Evolutionary conservation across 768 basidiomycete genomes (phyloP).

Genomic region (Macrolepiota albuminosa): DNA sequence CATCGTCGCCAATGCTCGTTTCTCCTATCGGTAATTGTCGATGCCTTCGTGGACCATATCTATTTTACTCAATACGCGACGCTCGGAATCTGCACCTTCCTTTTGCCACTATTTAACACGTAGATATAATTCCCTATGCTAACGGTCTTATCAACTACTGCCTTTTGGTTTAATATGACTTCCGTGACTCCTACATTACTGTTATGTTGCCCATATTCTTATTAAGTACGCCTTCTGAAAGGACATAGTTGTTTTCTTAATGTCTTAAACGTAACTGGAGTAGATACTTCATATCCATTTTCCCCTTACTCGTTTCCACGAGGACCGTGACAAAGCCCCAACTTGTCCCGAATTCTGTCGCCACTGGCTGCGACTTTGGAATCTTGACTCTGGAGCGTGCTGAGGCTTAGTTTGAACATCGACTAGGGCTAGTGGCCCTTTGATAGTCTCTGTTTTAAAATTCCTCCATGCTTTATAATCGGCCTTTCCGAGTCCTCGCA

Average conservation of each 20-base stretch:
- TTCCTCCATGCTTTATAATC: conserved; percentile 14
- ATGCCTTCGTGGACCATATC: not conserved
- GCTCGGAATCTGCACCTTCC: not conserved
- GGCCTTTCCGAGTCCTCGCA: conserved; percentile 8
- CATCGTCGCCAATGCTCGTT: not conserved
- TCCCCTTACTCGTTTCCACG: too few species aligned
- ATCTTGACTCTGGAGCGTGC: conserved; percentile 4
- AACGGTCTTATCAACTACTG: conserved; percentile 3
- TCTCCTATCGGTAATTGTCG: not conserved
- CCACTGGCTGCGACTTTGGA: not conserved
- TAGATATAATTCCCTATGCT: conserved; percentile 8
- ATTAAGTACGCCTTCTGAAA: not conserved
- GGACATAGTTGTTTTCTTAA: not conserved
- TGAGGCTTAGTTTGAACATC: not conserved
- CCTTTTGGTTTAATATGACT: conserved; percentile 5
- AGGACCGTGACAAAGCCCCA: too few species aligned
- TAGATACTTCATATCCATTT: not conserved
- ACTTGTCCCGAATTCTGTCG: not conserved
- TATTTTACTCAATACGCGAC: not conserved
- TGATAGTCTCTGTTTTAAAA: conserved; percentile 8
- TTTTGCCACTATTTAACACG: not conserved
- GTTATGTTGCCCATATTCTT: not conserved
- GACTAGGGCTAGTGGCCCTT: not conserved
- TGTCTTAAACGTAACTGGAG: not conserved
- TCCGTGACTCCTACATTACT: not conserved